Base-by-base conservation (phyloP, 2,329 filamentous ascomycete species). In the Fusarium aywerte region DNA sequence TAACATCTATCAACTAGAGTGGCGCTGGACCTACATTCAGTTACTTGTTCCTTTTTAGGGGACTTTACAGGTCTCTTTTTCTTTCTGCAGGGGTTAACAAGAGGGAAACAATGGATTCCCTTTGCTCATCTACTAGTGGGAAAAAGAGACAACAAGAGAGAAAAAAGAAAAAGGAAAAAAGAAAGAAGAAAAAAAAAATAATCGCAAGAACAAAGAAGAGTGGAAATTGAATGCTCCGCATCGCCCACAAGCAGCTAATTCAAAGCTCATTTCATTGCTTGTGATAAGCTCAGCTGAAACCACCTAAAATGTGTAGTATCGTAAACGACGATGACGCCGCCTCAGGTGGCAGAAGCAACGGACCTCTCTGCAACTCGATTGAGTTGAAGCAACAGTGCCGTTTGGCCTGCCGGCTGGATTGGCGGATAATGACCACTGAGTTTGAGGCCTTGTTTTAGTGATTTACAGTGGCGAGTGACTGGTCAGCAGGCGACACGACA, bases 21-120 rank as follows among this genome's bases (percentile, higher is more conserved):
- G 45, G 32, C 32, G 21, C 5, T 36, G 44, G 31, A n/a, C 31
- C 31, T 48, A 31, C n/a, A 27, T 35, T 27, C 9, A 23, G n/a
- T 58, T 33, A 32, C 21, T 35, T 43, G 31, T 43, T 12, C 39
- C 31, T 43, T 32, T 40, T 53, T 61, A 59, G 58, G 65, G 58
- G 57, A 61, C 49, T 65, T 33, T 29, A 49, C 29, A 62, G 55
- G 40, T 55, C 45, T 35, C 25, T 25, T 23, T 33, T 33, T 27
- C 16, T 43, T 10, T 8, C 7, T 33, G 21, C 20, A 32, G 21
- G 39, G 38, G 29, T 27, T 15, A 7, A 20, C 21, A 43, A 57
- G 32, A 55, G 44, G 9, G 8, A 49, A 59, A 66, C 45, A 64
- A 57, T 62, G 40, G 52, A 54, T 52, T 59, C 62, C 43, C 42